Base-by-base conservation (phyloP, 768 basidiomycete species). In the Mrakia frigida region DNA sequence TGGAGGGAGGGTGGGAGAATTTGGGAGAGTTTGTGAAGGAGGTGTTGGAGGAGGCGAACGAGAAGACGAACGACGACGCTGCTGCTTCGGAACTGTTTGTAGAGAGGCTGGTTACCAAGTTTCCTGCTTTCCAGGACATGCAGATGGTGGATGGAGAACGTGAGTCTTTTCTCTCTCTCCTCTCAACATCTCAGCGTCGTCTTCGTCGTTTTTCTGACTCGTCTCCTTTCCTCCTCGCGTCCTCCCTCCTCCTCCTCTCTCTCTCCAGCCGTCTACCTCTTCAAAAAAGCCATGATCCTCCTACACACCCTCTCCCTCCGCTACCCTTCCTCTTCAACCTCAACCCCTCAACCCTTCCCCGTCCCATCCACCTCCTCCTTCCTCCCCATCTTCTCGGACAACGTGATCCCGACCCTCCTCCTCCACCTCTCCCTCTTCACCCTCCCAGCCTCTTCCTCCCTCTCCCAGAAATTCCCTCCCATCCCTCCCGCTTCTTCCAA, bases 201-300 rank as follows among this genome's bases (percentile, higher is more conserved):
- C 39, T 41, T 11, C 11, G 39, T 41, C 11, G 16, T 50, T 18
- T 18, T 50, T 14, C 43, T 46, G n/a, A 41, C 50, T 69, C 50
- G 67, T 41, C 35, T 28, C 25, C 52, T 0, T 65, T 60, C 69
- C 16, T 50, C 50, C 0, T 21, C 37, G 2, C 33, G 25, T 21
- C 33, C 65, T 35, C 41, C 73, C 61, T 11, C 52, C 9, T 39
- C 33, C 13, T 35, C 46, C 59, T 59, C 60, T 37, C 52, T 23
- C 69, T 59, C 14, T 25, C 9, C 70, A 76, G 75, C 75, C 33
- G 86, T 93, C 33, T 94, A 92, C 83, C 88, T 92, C 81, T 92
- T 93, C 87, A 94, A 93, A 83, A 96, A 94, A 81, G 92, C 91
- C 2, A 85, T 96, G 43, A 92, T 93, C 83, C 87, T 94, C 71